phyloP scores from a whole-genome alignment of 352 stramenopile genomes.

The Blastocystis sp. region DNA sequence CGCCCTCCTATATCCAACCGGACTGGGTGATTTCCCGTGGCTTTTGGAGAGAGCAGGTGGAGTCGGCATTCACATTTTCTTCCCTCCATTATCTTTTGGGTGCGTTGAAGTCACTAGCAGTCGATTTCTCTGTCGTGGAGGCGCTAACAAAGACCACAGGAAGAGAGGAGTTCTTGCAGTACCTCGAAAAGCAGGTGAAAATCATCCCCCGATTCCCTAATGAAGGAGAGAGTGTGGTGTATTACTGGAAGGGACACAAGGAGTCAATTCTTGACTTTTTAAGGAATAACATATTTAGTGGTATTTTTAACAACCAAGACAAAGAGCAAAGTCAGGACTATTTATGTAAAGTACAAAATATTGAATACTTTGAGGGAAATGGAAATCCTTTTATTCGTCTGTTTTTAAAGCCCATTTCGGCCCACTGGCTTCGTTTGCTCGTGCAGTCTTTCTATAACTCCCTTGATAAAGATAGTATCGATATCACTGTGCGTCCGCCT shows the following conservation, averaged over 20 bases:
- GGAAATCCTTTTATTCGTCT: constrained; percentile 21
- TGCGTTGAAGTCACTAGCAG: not conserved
- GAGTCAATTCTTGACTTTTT: constrained; percentile 9
- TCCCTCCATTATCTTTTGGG: not conserved
- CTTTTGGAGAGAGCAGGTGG: not conserved
- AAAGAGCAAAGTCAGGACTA: not conserved
- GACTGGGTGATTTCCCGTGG: not conserved
- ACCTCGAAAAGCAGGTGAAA: constrained; percentile 21
- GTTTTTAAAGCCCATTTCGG: not conserved
- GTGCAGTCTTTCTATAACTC: constrained; percentile 26
- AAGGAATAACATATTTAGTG: not conserved
- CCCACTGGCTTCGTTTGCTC: not conserved
- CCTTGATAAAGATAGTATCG: not conserved
- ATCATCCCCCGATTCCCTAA: not conserved
- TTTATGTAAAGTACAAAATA: constrained; percentile 15
- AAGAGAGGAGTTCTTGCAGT: not conserved
- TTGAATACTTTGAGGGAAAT: constrained; percentile 3
- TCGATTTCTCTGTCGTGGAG: constrained; percentile 20
- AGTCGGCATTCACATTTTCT: not conserved
- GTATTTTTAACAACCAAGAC: not conserved
- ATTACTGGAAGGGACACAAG: not conserved
- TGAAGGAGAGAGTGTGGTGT: constrained; percentile 37
- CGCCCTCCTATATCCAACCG: not conserved
- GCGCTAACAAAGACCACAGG: not conserved
- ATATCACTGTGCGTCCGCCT: not conserved